Evolutionary conservation across 129 eudicot genomes (phyloP).

Genomic region (Scalesia atractyloides): DNA sequence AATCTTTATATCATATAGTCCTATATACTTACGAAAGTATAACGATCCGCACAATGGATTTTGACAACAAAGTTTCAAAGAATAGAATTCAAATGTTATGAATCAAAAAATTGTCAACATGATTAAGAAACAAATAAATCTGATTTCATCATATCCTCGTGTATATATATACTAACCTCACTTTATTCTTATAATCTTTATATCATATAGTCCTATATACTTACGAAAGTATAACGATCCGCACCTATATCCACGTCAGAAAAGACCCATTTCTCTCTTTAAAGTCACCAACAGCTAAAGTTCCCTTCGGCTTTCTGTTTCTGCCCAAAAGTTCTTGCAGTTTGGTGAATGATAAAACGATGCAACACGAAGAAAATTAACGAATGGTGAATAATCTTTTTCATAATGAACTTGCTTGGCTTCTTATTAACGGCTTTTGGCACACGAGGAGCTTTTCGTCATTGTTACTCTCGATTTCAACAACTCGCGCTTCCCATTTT

Average conservation of each 20-base stretch:
- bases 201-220: constrained; percentile 39
- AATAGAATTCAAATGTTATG: constrained; percentile 34
- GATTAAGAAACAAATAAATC: constrained; percentile 28
- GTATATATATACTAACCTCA: constrained; percentile 31
- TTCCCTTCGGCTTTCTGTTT: constrained; percentile 38
- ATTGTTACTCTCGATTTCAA: constrained; percentile 80
- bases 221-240: constrained; percentile 44
- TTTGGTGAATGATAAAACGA: constrained; percentile 26
- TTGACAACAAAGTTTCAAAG: constrained; percentile 14
- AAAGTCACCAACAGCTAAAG: constrained; percentile 22
- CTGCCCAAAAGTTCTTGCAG: constrained; percentile 53
- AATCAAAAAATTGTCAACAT: constrained; percentile 32
- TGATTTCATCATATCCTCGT: constrained; percentile 27
- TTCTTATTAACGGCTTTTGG: constrained; percentile 85
- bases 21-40: constrained; percentile 45
- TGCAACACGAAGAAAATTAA: constrained; percentile 42
- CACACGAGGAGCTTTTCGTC: constrained; percentile 88
- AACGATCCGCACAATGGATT: constrained; percentile 40
- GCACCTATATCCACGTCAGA: constrained; percentile 36
- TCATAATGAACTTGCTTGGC: constrained; percentile 50
- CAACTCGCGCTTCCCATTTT: constrained; percentile 97
- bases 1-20: constrained; percentile 37
- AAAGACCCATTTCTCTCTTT: constrained; percentile 16
- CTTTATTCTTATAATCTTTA: constrained; percentile 53
- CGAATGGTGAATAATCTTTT: constrained; percentile 36